phyloP scores from a whole-genome alignment of 1,139 yeast genomes.

The Kurtzmaniella quercitrusa region DNA sequence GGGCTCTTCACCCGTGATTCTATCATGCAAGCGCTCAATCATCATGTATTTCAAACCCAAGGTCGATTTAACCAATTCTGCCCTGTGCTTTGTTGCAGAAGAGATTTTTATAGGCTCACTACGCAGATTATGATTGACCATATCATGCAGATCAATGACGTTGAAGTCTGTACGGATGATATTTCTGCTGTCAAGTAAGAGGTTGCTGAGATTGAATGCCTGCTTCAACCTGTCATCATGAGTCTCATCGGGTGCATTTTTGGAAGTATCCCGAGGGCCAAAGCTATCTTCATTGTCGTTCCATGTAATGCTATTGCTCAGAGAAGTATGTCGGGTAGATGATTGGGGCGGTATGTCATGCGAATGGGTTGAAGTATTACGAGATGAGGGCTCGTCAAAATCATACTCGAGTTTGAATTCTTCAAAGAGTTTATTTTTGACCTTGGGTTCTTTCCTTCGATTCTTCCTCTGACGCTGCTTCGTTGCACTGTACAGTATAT shows the following conservation, averaged over 20 bases:
- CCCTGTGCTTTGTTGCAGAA: constrained; percentile 44
- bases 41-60: constrained; percentile 49
- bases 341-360: background rate
- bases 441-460: background rate
- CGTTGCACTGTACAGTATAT: background rate
- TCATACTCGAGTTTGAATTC: constrained; percentile 1
- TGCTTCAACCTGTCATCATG: constrained; percentile 2
- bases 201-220: constrained; percentile 23
- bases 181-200: constrained; percentile 41
- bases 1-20: constrained; percentile 14
- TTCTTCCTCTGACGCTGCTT: background rate
- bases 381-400: background rate
- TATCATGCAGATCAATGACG: constrained; percentile 24
- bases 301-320: background rate
- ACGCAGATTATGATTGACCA: background rate
- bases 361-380: background rate
- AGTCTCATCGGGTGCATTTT: background rate
- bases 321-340: background rate
- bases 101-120: constrained; percentile 17
- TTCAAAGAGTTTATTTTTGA: background rate
- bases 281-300: background rate
- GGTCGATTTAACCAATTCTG: constrained; percentile 50
- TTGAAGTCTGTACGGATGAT: constrained; percentile 40
- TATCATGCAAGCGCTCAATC: constrained; percentile 35
- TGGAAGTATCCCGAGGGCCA: background rate